Base-by-base conservation (phyloP, 495 filamentous ascomycete genomes). In the Aspergillus sparsus region DNA sequence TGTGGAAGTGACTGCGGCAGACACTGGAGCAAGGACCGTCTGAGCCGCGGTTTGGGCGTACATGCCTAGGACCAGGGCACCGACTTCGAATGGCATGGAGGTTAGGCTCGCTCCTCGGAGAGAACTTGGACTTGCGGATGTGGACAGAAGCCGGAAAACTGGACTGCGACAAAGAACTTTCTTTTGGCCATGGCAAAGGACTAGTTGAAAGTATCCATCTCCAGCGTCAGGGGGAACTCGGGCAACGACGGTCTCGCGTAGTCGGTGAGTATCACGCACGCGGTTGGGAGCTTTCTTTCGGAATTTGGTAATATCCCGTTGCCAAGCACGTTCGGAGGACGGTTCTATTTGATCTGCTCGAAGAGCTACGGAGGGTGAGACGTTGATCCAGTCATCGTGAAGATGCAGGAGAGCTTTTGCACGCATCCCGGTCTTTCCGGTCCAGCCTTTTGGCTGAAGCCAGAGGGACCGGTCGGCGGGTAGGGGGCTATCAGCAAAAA, bases 131-230 rank as follows among this genome's bases (percentile, higher is more conserved):
- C 80, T 82, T 0, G 77, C 72, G 0, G 83, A 86, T 5, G 83
- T 82, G 32, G 84, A 87, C 3, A 86, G 76, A 21, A 90, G 66
- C 9, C 87, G 80, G 62, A 90, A 89, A 1, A 85, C 77, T 6
- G 87, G 87, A 57, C 84, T 87, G 10, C 76, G 74, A 51, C 85
- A 88, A 3, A 90, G 75, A 1, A 82, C 76, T 68, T 86, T 87
- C 36, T 74, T 74, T 51, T 74, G 74, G 0, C 82, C 83, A 2
- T 77, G 68, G 60, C 85, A 88, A 13, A 89, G 75, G 2, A 87
- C 80, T 6, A 89, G 67, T 37, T 86, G 83, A 50, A 87, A 85
- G 64, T 90, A 90, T 0, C 87, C 87, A 66, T 90, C 87, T 0
- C 76, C 76, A 0, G 83, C 82, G 6, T 82, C 80, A 21, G 80